Evolutionary conservation across 2,329 filamentous ascomycete genomes (phyloP).

Genomic region (Trichoderma endophyticum): DNA sequence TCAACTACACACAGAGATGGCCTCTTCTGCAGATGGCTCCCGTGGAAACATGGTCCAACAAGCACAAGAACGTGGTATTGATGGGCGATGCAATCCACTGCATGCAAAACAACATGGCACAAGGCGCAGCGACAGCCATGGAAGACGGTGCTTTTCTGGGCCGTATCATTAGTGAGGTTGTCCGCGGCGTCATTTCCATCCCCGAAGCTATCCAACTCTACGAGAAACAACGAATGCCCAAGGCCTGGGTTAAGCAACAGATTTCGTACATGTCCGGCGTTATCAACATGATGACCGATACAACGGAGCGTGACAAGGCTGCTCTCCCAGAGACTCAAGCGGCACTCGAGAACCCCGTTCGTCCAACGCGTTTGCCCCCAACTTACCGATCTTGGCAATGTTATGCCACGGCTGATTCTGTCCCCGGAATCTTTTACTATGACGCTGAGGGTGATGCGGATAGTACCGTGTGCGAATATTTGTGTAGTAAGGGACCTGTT

Average conservation of each 20-base stretch:
- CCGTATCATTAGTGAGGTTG: background rate
- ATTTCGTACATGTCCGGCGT: background rate
- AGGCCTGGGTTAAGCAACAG: background rate
- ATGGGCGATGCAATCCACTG: background rate
- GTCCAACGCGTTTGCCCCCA: background rate
- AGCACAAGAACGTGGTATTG: background rate
- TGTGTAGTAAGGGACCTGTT: background rate
- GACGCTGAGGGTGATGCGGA: background rate
- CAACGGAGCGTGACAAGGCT: background rate
- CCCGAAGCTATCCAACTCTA: background rate
- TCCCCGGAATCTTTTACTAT: background rate
- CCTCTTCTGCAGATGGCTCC: background rate
- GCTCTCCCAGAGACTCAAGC: background rate
- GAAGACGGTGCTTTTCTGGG: background rate
- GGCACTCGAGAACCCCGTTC: background rate
- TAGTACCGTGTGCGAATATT: background rate
- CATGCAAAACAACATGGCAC: conserved; percentile 1
- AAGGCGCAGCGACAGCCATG: background rate
- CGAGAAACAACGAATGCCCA: background rate
- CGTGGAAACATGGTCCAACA: background rate
- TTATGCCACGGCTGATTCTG: background rate
- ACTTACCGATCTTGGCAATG: background rate
- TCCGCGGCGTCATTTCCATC: background rate
- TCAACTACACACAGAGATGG: background rate
- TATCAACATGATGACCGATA: background rate